A percentile compares a stretch with the other conserved stretches of the same genome.
phyloP scores from a whole-genome alignment of 805 yeast genomes.

The Candida nitratophila region DNA sequence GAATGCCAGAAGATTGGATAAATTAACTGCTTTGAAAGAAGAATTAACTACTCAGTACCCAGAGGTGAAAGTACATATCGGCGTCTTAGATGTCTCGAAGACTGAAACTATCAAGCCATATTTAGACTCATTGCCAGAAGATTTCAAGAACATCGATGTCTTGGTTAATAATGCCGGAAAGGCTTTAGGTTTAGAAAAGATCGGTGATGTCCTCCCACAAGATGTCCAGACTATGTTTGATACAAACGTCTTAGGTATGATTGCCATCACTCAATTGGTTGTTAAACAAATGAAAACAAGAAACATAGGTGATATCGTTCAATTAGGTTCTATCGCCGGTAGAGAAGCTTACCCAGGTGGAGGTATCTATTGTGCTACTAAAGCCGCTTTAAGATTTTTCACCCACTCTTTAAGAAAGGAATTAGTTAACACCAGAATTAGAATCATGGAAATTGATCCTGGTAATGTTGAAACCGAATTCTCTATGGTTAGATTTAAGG shows the following conservation, averaged over 20 bases:
- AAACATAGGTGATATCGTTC: conserved; percentile 67
- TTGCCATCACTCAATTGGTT: conserved; percentile 75
- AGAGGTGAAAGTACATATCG: conserved; percentile 22
- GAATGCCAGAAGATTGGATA: conserved; percentile 48
- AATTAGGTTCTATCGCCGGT: conserved; percentile 74
- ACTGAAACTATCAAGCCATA: conserved; percentile 42
- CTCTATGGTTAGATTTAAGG: conserved; percentile 55
- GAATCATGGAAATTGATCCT: conserved; percentile 71
- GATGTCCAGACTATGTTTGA: conserved; percentile 74
- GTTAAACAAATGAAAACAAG: conserved; percentile 64
- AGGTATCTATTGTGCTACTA: conserved; percentile 69
- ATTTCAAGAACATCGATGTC: conserved; percentile 53
- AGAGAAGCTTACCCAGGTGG: conserved; percentile 78
- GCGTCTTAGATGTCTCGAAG: conserved; percentile 32
- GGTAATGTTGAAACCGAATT: conserved; percentile 80
- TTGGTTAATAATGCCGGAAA: conserved; percentile 70
- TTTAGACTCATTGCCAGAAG: conserved; percentile 33
- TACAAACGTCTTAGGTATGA: conserved; percentile 84
- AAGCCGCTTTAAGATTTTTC: conserved; percentile 66
- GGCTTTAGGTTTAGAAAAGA: conserved; percentile 72
- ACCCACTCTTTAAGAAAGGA: conserved; percentile 59
- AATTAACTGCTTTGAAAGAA: conserved; percentile 30
- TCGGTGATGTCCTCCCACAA: conserved; percentile 56
- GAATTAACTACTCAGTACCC: conserved; percentile 32
- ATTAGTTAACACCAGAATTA: conserved; percentile 43